These are phyloP conservation scores for Fomitopsis betulina DNA, from an alignment of 1,284 basidiomycete species.

Conservation along the genomic window DNA sequence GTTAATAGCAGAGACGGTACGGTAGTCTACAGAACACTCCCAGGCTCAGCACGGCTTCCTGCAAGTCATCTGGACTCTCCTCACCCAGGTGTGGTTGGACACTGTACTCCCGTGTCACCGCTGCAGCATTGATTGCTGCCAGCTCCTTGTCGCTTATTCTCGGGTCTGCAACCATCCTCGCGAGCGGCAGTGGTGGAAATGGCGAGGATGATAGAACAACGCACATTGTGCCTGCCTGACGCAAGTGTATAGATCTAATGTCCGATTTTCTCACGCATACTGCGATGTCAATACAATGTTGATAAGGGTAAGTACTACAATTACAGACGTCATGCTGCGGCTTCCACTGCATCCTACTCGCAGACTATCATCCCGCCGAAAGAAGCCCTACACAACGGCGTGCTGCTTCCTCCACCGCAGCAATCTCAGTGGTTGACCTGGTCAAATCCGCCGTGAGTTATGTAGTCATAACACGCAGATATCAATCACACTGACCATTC, in stretches of 20 bases:
- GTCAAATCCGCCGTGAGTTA: background rate
- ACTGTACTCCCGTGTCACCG: constrained; percentile 80
- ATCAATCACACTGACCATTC: constrained; percentile 63
- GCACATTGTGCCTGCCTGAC: constrained; percentile 1
- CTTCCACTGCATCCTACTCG: no score
- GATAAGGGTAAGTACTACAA: background rate
- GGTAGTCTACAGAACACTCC: constrained; percentile 65
- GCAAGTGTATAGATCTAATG: background rate
- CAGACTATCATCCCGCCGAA: background rate
- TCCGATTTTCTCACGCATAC: constrained; percentile 16
- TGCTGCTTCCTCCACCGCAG: constrained; percentile 15
- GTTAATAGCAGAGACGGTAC: constrained; percentile 95
- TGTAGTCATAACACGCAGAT: background rate
- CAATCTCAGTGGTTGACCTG: constrained; percentile 22
- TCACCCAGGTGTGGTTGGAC: constrained; percentile 89
- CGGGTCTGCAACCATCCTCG: constrained; percentile 43
- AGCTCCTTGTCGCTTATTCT: constrained; percentile 71
- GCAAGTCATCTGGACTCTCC: constrained; percentile 8
- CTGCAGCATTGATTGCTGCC: constrained; percentile 82
- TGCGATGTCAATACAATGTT: background rate
- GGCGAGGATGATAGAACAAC: background rate
- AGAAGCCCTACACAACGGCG: constrained; percentile 19
- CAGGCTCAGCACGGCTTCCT: constrained; percentile 11
- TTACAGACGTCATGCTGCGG: background rate
- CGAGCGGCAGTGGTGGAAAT: background rate